phyloP scores from a whole-genome alignment of 352 stramenopile genomes.

The Salisapilia sapeloensis region DNA sequence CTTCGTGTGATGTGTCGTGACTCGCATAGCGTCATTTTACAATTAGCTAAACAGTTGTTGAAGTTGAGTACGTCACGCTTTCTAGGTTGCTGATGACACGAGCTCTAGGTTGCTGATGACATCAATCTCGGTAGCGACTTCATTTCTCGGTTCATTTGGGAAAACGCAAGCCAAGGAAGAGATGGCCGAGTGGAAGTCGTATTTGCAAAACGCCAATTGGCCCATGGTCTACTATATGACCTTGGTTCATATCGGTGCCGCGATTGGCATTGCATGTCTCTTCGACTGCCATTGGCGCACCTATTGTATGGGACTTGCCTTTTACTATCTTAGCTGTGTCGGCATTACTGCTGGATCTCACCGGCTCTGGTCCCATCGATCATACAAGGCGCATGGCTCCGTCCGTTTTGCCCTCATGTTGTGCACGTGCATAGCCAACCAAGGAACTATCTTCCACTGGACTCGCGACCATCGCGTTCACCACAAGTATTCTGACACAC shows the following conservation, averaged over 20 bases:
- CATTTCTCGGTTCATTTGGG: too few species aligned
- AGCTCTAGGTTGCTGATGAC: too few species aligned
- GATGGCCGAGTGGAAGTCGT: too few species aligned
- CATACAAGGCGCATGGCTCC: slow-evolving; percentile 65
- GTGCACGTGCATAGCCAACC: slow-evolving; percentile 85
- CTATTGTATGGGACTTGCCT: slow-evolving; percentile 65
- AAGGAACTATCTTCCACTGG: slow-evolving; percentile 89
- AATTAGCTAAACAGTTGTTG: too few species aligned
- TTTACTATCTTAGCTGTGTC: slow-evolving; percentile 80
- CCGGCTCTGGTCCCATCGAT: slow-evolving; percentile 81
- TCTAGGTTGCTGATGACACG: too few species aligned
- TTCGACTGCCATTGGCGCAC: slow-evolving; percentile 40
- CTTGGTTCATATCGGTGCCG: slow-evolving; percentile 56
- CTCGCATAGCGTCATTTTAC: too few species aligned
- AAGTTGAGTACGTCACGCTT: too few species aligned
- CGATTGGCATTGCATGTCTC: slow-evolving; percentile 47
- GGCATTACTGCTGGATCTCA: slow-evolving; percentile 87
- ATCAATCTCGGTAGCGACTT: too few species aligned
- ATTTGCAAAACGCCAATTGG: too few species aligned
- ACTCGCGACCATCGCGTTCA: slow-evolving; percentile 86
- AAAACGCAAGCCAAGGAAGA: too few species aligned
- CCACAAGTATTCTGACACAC: slow-evolving; percentile 87
- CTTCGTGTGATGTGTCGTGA: too few species aligned
- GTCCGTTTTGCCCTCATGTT: slow-evolving; percentile 81
- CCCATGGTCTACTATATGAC: slow-evolving; percentile 85